These are phyloP conservation scores for Puccinellia tenuiflora DNA, from an alignment of 176 grass and related monocot species.

Conservation along the genomic window DNA sequence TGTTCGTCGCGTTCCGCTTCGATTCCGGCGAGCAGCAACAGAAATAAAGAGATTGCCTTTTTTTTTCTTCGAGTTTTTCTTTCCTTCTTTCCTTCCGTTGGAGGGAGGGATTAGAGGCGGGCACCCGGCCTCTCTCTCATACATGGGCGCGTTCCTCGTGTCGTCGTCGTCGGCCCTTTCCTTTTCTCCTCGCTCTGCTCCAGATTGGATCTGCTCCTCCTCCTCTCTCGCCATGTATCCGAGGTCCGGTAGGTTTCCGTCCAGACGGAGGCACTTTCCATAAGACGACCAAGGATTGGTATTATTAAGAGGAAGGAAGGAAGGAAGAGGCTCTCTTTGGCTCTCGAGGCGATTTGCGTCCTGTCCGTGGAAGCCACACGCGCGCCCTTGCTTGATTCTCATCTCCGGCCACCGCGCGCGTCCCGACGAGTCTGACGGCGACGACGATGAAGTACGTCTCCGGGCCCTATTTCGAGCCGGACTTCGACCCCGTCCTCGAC, in stretches of 20 bases:
- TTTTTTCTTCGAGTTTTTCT: neutral
- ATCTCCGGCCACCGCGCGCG: neutral
- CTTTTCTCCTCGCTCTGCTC: neutral
- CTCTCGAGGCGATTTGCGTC: neutral
- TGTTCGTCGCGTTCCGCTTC: neutral
- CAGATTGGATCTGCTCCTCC: constrained; percentile 31
- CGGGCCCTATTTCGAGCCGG: constrained; percentile 73
- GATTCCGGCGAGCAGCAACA: neutral
- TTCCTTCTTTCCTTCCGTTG: neutral
- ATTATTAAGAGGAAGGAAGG: neutral
- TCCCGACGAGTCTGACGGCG: neutral
- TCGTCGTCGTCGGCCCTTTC: neutral
- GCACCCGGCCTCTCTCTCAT: too few relatives aligned
- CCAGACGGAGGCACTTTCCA: neutral
- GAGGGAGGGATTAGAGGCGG: too few relatives aligned
- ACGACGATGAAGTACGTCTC: constrained; percentile 48
- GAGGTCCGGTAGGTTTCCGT: constrained; percentile 10
- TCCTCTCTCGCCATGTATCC: neutral
- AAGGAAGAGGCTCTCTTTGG: neutral
- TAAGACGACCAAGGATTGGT: neutral
- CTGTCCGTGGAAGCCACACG: neutral
- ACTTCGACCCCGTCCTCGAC: constrained; percentile 60
- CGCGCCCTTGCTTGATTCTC: neutral
- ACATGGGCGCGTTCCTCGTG: constrained; percentile 10
- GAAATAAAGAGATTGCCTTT: neutral